These are phyloP conservation scores for Chaetoceros muelleri DNA, from an alignment of 108 stramenopile species.

Conservation along the genomic window DNA sequence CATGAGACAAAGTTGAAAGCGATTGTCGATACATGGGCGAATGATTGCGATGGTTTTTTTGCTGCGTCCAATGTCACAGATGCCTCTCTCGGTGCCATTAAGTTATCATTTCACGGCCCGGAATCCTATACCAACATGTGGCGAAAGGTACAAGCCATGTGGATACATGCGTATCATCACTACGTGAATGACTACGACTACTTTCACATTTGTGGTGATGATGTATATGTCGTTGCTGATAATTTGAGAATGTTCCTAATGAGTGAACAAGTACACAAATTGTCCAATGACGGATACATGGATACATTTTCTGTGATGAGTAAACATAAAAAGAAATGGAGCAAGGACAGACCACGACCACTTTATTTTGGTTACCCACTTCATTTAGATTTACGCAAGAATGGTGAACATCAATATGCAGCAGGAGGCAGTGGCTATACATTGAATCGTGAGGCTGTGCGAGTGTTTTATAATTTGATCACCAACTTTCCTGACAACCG, in stretches of 20 bases:
- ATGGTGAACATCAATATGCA: conserved; percentile 22
- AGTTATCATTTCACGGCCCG: conserved; percentile 41
- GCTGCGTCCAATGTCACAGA: conserved; percentile 60
- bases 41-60: conserved; percentile 85
- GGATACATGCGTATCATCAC: conserved; percentile 19
- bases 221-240: conserved; percentile 20
- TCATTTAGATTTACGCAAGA: conserved; percentile 2
- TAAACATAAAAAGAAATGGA: not conserved
- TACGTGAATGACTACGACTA: conserved; percentile 26
- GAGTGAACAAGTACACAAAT: not conserved
- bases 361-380: conserved; percentile 32
- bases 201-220: conserved; percentile 27
- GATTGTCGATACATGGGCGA: conserved; percentile 54
- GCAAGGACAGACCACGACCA: conserved; percentile 11
- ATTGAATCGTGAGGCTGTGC: conserved; percentile 28
- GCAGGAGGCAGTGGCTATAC: conserved; percentile 54
- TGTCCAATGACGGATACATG: not conserved
- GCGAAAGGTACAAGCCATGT: conserved; percentile 45
- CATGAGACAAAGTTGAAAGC: conserved; percentile 7
- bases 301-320: not conserved
- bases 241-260: conserved; percentile 12
- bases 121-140: conserved; percentile 70
- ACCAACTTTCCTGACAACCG: not conserved
- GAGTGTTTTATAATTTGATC: conserved; percentile 7
- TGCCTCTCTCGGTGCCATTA: conserved; percentile 35